These are phyloP conservation scores for Albifimbria verrucaria DNA, from an alignment of 2,329 filamentous ascomycete genomes.

Conservation along the genomic window DNA sequence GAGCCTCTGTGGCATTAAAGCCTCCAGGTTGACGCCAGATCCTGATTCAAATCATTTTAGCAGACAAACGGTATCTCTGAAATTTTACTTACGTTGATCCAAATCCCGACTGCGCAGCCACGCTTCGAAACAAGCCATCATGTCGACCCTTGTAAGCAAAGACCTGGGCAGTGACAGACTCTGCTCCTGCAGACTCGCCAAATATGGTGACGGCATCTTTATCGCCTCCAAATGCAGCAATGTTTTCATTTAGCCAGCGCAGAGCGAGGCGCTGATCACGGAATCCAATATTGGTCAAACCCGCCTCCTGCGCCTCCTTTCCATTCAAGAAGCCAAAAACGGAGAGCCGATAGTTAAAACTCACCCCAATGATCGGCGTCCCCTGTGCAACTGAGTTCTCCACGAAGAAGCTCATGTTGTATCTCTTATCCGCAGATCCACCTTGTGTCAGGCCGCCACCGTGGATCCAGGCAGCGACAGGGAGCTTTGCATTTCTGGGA, in stretches of 20 bases:
- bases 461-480: background rate
- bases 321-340: slow-evolving; percentile 44
- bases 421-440: background rate
- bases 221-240: slow-evolving; percentile 30
- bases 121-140: slow-evolving; percentile 45
- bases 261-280: slow-evolving; percentile 31
- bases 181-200: slow-evolving; percentile 41
- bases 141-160: slow-evolving; percentile 42
- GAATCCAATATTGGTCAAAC: slow-evolving; percentile 32
- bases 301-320: slow-evolving; percentile 31
- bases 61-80: background rate
- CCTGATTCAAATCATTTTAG: background rate
- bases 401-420: slow-evolving; percentile 1
- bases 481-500: background rate
- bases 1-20: slow-evolving; percentile 17
- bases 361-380: slow-evolving; percentile 3
- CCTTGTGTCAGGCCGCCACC: background rate
- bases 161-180: slow-evolving; percentile 40
- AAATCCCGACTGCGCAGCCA: slow-evolving; percentile 44
- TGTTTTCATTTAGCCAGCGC: slow-evolving; percentile 32
- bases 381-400: slow-evolving; percentile 1
- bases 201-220: slow-evolving; percentile 9
- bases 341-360: slow-evolving; percentile 20
- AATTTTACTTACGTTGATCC: slow-evolving; percentile 6
- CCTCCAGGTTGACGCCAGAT: slow-evolving; percentile 17